These are phyloP conservation scores for Beverwykella pulmonaria DNA, from an alignment of 495 filamentous ascomycete species.

Conservation along the genomic window DNA sequence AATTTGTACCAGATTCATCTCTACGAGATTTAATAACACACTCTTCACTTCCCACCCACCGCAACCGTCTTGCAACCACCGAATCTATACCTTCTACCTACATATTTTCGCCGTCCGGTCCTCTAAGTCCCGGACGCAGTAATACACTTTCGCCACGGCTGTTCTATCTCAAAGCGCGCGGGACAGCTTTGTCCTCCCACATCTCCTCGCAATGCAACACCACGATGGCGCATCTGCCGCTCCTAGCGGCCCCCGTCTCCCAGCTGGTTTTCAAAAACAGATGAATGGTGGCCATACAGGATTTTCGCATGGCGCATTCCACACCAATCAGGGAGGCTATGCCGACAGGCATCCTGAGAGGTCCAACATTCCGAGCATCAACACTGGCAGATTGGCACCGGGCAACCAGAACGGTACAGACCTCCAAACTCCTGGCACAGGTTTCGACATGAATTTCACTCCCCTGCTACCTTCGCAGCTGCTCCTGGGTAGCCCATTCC, in stretches of 20 bases:
- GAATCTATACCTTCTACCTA: constrained; percentile 24
- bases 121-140: constrained; percentile 39
- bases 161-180: constrained; percentile 65
- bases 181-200: constrained; percentile 76
- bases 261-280: constrained; percentile 63
- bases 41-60: constrained; percentile 20
- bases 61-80: constrained; percentile 3
- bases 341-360: constrained; percentile 80
- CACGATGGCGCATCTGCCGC: constrained; percentile 62
- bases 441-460: constrained; percentile 97
- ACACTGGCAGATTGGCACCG: constrained; percentile 65
- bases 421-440: constrained; percentile 83
- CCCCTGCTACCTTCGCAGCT: constrained; percentile 92
- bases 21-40: constrained; percentile 26
- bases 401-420: constrained; percentile 65
- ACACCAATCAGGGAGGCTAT: constrained; percentile 74
- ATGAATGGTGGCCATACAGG: constrained; percentile 74
- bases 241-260: constrained; percentile 59
- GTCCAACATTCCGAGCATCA: constrained; percentile 88
- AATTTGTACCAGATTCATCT: constrained; percentile 16
- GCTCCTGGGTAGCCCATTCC: constrained; percentile 93
- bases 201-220: constrained; percentile 87
- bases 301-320: constrained; percentile 89
- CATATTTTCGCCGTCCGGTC: constrained; percentile 39
- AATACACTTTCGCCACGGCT: constrained; percentile 67